Evolutionary conservation across 345 rosid species (phyloP).

Genomic region (Brassica carinata): DNA sequence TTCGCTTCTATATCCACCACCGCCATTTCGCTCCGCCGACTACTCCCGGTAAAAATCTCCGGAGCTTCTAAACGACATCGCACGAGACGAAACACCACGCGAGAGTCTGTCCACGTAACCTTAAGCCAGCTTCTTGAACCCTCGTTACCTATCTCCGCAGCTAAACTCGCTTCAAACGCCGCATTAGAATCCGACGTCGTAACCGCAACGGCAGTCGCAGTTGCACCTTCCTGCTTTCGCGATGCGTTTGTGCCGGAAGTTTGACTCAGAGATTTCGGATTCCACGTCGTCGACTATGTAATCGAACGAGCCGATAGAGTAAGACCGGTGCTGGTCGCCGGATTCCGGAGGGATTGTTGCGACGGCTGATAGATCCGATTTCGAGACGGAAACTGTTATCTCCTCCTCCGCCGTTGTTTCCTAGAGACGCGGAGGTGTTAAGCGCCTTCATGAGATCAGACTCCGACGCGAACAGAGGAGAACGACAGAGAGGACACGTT

Average conservation of each 20-base stretch:
- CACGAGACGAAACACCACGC: constrained; percentile 29
- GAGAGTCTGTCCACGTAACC: constrained; percentile 84
- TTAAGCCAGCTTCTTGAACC: constrained; percentile 75
- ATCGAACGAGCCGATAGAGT: constrained; percentile 84
- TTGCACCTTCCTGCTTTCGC: constrained; percentile 52
- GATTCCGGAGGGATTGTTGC: constrained; percentile 40
- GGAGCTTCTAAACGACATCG: constrained; percentile 70
- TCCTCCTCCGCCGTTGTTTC: constrained; percentile 10
- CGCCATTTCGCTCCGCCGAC: constrained; percentile 63
- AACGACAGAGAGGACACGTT: constrained; percentile 93
- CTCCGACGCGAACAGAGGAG: constrained; percentile 65
- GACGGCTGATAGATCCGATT: constrained; percentile 88
- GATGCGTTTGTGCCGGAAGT: constrained; percentile 39
- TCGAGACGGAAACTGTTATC: constrained; percentile 76
- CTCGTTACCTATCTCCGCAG: constrained; percentile 53
- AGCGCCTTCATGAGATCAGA: constrained; percentile 62
- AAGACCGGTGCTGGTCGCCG: constrained; percentile 50
- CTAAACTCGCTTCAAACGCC: constrained; percentile 48
- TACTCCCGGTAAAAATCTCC: constrained; percentile 88
- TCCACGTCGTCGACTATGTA: constrained; percentile 82
- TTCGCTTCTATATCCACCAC: constrained; percentile 67
- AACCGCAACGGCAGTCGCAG: constrained; percentile 21
- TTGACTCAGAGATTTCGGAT: constrained; percentile 54
- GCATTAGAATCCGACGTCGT: constrained; percentile 2
- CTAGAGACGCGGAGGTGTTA: neutral